These are phyloP conservation scores for Calonectria montana DNA, from an alignment of 2,329 filamentous ascomycete species.

Conservation along the genomic window DNA sequence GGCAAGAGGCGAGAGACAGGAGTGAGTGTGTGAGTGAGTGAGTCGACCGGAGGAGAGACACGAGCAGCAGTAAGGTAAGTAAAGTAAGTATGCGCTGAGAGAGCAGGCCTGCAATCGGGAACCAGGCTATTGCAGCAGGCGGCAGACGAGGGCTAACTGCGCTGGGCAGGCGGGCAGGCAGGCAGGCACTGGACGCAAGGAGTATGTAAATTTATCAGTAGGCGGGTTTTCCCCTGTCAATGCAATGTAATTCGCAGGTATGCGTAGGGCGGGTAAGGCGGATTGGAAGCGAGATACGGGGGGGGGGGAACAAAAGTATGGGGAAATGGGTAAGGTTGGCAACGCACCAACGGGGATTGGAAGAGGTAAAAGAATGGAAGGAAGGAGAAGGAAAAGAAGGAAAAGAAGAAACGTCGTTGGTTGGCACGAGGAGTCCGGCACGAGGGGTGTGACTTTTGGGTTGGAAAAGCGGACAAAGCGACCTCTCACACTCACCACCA, in stretches of 20 bases:
- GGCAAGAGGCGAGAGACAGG: slow-evolving; percentile 10
- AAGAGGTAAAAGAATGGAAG: slow-evolving; percentile 26
- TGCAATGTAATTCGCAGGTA: neutral
- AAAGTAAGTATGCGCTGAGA: neutral
- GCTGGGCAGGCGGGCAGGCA: neutral
- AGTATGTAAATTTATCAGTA: neutral
- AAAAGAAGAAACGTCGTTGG: slow-evolving; percentile 23
- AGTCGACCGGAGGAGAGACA: slow-evolving; percentile 15
- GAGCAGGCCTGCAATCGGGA: neutral
- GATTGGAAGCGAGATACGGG: neutral
- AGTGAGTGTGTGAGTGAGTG: slow-evolving; percentile 9
- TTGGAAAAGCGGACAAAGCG: slow-evolving; percentile 8
- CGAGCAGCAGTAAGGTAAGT: too few relatives aligned
- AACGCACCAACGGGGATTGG: slow-evolving; percentile 17
- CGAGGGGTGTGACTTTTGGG: neutral
- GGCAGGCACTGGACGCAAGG: neutral
- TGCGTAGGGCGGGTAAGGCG: neutral
- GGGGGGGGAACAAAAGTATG: slow-evolving; percentile 3
- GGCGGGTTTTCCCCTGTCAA: neutral
- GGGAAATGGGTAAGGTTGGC: slow-evolving; percentile 5
- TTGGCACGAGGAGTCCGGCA: slow-evolving; percentile 1
- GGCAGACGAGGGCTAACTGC: neutral
- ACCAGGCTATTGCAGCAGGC: neutral
- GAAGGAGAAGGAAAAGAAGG: slow-evolving; percentile 20
- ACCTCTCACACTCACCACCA: neutral